These are phyloP conservation scores for Knoxdaviesia proteae DNA, from an alignment of 2,329 filamentous ascomycete genomes.

Conservation along the genomic window DNA sequence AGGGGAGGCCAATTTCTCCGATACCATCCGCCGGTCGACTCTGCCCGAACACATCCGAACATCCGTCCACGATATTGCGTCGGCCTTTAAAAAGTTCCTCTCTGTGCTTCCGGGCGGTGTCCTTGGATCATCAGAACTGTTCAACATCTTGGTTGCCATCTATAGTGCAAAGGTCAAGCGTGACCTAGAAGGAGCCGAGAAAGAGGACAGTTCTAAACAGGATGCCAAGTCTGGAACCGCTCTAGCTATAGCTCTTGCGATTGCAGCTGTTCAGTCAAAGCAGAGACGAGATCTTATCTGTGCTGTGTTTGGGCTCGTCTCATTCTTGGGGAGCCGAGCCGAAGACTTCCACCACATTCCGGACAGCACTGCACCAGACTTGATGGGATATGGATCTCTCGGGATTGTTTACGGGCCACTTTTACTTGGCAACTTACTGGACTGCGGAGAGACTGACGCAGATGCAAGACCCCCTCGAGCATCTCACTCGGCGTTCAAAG, in stretches of 20 bases:
- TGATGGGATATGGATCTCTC: slow-evolving; percentile 43
- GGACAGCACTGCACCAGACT: slow-evolving; percentile 15
- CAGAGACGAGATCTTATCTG: slow-evolving; percentile 43
- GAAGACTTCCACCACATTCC: too few relatives aligned
- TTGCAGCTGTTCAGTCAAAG: slow-evolving; percentile 35
- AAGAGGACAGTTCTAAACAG: slow-evolving; percentile 22
- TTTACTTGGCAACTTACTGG: slow-evolving; percentile 33
- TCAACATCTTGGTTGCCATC: slow-evolving; percentile 41
- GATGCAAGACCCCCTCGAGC: too few relatives aligned
- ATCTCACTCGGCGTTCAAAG: too few relatives aligned
- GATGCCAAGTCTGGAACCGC: slow-evolving; percentile 20
- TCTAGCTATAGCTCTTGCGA: slow-evolving; percentile 32
- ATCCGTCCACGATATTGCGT: slow-evolving; percentile 43
- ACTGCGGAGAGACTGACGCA: too few relatives aligned
- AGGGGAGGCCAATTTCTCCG: slow-evolving; percentile 10
- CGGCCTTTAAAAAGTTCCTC: slow-evolving; percentile 45
- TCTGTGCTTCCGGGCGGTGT: slow-evolving; percentile 43
- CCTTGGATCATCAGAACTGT: slow-evolving; percentile 37
- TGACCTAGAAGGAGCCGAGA: slow-evolving; percentile 30
- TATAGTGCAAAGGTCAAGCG: slow-evolving; percentile 28
- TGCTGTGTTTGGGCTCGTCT: slow-evolving; percentile 44
- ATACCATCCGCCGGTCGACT: slow-evolving; percentile 36
- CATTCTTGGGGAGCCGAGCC: slow-evolving; percentile 22
- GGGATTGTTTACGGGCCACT: slow-evolving; percentile 46
- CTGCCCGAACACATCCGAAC: slow-evolving; percentile 38